Evolutionary conservation across 768 basidiomycete genomes (phyloP), one percentile per base, ranked within the genome.

Genomic region (Roridomyces roridus): DNA sequence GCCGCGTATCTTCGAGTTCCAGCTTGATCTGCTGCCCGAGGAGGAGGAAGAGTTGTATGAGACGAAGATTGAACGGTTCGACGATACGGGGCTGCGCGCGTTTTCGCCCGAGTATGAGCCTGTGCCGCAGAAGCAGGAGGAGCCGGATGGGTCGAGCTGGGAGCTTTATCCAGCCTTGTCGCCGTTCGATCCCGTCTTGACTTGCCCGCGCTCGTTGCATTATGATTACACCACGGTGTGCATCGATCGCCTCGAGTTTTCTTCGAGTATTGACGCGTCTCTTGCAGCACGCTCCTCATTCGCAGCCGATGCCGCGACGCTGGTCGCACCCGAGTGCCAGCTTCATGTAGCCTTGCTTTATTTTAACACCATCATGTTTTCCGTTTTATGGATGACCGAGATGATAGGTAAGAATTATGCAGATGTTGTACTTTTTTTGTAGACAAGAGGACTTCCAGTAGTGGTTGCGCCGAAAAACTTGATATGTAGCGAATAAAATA

Each of bases 1-100:
- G 51, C 88, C 88, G 6, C 64, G 80, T 39, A 74, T 85, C 45
- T 82, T 88, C 62, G 87, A 89, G 67, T 91, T 88, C 66, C 87
- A 89, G 70, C 74, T 87, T 3, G 31, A 34, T 15, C 31, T 34
- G 7, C 31, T 34, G 10, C 39, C 6, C 59, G 36, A 14, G 55
- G 55, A 11, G 20, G 56, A 54, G 34, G 50, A 55, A 10, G 15
- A 25, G 42, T n/a, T 39, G 14, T 23, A 54, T 17, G 34, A 31
- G 17, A 34, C 7, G 60, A 51, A 20, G 24, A 24, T 25, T 21
- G 18, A 20, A 20, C 42, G 55, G 65, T 48, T 65, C 48, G n/a
- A 59, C 29, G 45, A 31, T 20, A 20, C 46, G 7, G 48, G 60
- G n/a, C 52, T 80, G 26, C 74, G 73, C 17, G 60, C 76, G 1